phyloP scores from a whole-genome alignment of 1,139 yeast species.

The Schwanniomyces etchellsii region DNA sequence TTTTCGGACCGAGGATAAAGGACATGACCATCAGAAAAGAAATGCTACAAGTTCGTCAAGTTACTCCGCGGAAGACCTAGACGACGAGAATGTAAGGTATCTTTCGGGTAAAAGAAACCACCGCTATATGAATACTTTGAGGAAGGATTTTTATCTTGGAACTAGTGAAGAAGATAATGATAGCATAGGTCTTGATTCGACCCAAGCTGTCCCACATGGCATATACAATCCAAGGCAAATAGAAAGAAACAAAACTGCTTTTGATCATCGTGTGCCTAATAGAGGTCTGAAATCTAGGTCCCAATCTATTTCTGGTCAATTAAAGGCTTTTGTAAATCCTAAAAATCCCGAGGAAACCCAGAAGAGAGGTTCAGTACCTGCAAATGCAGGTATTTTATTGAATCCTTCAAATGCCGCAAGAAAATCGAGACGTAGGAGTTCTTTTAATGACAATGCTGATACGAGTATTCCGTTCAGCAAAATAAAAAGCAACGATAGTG shows the following conservation, averaged over 20 bases:
- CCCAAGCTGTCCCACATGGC: too few relatives aligned
- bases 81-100: background rate
- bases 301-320: constrained; percentile 28
- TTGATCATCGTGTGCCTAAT: too few relatives aligned
- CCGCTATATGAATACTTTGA: constrained; percentile 9
- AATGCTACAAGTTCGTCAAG: constrained; percentile 1
- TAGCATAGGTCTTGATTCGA: too few relatives aligned
- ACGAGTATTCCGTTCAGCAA: too few relatives aligned
- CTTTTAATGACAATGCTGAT: constrained; percentile 9
- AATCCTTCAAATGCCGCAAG: constrained; percentile 4
- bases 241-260: too few relatives aligned
- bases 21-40: background rate
- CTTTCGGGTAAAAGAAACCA: constrained; percentile 4
- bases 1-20: constrained; percentile 1
- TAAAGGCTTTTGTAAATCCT: constrained; percentile 20
- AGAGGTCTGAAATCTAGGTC: constrained; percentile 22
- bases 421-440: constrained; percentile 12
- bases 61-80: background rate
- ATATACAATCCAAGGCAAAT: too few relatives aligned
- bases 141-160: constrained; percentile 19
- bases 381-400: constrained; percentile 6
- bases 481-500: constrained; percentile 29
- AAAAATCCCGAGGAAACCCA: constrained; percentile 10
- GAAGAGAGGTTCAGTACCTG: constrained; percentile 1
- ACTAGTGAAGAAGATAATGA: constrained; percentile 24